These are phyloP conservation scores for Amaranthus cruentus DNA, from an alignment of 148 eudicot genomes.

Conservation along the genomic window DNA sequence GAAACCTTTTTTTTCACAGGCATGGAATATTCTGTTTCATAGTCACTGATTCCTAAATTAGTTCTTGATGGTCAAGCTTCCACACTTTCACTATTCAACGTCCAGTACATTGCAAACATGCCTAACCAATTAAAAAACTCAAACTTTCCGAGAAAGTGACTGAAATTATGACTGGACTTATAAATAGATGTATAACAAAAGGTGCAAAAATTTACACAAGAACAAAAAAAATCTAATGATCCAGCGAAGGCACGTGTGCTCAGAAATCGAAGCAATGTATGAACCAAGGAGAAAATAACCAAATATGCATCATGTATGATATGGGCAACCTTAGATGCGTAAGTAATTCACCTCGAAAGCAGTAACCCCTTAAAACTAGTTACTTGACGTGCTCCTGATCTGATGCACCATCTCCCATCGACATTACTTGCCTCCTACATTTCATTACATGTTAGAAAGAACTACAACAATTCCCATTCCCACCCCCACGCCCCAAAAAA, in stretches of 20 bases:
- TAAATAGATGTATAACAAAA: background rate
- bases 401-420: slow-evolving; percentile 89
- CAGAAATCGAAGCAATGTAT: too few species aligned
- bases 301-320: background rate
- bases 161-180: background rate
- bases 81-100: too few species aligned
- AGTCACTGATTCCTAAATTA: too few species aligned
- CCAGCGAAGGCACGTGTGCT: background rate
- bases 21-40: too few species aligned
- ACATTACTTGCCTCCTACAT: slow-evolving; percentile 72
- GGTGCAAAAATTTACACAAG: background rate
- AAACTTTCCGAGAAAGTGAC: too few species aligned
- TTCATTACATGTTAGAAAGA: slow-evolving; percentile 14
- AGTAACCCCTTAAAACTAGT: slow-evolving; percentile 67
- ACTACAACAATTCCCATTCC: background rate
- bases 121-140: background rate
- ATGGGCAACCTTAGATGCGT: slow-evolving; percentile 11
- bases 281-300: background rate
- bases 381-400: slow-evolving; percentile 43
- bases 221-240: background rate
- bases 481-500: background rate
- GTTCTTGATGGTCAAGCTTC: too few species aligned
- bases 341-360: slow-evolving; percentile 61
- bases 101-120: background rate
- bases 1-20: too few species aligned